These are phyloP conservation scores for Neonectria hederae DNA, from an alignment of 2,329 filamentous ascomycete genomes.

Conservation along the genomic window DNA sequence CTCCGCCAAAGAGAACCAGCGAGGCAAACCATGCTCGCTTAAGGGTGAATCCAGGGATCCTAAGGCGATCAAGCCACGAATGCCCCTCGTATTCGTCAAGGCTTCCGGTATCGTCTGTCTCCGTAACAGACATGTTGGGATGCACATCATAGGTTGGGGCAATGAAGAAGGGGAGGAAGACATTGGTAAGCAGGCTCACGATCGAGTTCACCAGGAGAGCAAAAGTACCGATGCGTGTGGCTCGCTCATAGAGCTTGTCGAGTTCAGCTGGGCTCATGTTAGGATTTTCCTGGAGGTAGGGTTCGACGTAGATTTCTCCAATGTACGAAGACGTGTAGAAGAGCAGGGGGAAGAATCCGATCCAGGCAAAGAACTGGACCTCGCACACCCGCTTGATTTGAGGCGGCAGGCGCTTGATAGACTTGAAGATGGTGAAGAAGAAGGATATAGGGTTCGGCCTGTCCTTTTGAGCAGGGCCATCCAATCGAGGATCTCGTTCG, in stretches of 20 bases:
- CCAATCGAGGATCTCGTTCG: constrained; percentile 82
- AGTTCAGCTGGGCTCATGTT: constrained; percentile 80
- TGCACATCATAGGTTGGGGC: constrained; percentile 76
- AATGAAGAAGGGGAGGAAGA: constrained; percentile 86
- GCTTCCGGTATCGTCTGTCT: constrained; percentile 43
- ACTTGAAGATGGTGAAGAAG: constrained; percentile 80
- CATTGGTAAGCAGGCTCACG: constrained; percentile 82
- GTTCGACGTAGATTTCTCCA: constrained; percentile 90
- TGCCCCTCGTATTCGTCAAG: constrained; percentile 47
- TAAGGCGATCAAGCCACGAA: constrained; percentile 67
- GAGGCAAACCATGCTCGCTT: constrained; percentile 88
- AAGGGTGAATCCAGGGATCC: constrained; percentile 85
- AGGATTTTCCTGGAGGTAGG: constrained; percentile 79
- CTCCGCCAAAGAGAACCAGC: constrained; percentile 81
- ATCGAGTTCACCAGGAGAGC: constrained; percentile 89
- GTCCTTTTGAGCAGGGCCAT: constrained; percentile 68
- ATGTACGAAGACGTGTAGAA: constrained; percentile 97
- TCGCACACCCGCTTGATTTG: constrained; percentile 85
- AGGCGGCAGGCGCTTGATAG: constrained; percentile 80
- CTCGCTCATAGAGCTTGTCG: constrained; percentile 82
- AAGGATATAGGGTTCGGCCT: constrained; percentile 77
- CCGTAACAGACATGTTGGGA: constrained; percentile 44
- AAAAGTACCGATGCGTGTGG: constrained; percentile 87
- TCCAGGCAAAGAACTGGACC: constrained; percentile 88
- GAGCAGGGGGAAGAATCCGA: constrained; percentile 94